These are phyloP conservation scores for Boechera retrofracta DNA, from an alignment of 345 rosid species.

Conservation along the genomic window DNA sequence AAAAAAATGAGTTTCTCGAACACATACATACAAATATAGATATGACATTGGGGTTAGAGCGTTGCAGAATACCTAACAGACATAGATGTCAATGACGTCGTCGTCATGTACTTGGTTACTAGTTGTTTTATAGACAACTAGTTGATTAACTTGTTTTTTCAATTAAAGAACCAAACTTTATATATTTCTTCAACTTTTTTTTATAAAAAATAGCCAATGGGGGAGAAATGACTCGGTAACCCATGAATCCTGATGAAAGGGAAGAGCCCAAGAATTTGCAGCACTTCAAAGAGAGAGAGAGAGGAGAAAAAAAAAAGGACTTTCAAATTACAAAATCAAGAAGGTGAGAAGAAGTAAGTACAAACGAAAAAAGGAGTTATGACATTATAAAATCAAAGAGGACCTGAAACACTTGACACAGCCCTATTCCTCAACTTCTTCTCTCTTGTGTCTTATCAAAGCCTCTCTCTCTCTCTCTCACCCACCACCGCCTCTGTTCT, in stretches of 20 bases:
- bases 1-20: constrained; percentile 35
- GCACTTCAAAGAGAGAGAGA: constrained; percentile 33
- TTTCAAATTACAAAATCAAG: not conserved
- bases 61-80: constrained; percentile 38
- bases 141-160: constrained; percentile 15
- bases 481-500: constrained; percentile 34
- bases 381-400: constrained; percentile 31
- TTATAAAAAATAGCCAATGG: constrained; percentile 33
- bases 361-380: constrained; percentile 14
- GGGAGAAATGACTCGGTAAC: constrained; percentile 37
- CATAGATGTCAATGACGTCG: constrained; percentile 48
- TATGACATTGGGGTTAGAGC: constrained; percentile 44
- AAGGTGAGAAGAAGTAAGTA: constrained; percentile 7
- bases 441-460: constrained; percentile 58
- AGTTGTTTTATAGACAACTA: constrained; percentile 36
- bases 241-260: constrained; percentile 38
- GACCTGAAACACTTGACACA: constrained; percentile 43
- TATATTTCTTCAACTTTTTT: not conserved
- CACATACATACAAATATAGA: constrained; percentile 10
- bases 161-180: constrained; percentile 22
- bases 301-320: constrained; percentile 6
- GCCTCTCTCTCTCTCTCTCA: constrained; percentile 6
- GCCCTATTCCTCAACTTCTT: constrained; percentile 31
- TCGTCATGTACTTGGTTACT: constrained; percentile 41
- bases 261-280: constrained; percentile 40